These are phyloP conservation scores for Dothiorella sarmentorum DNA, from an alignment of 2,329 filamentous ascomycete species.

Conservation along the genomic window DNA sequence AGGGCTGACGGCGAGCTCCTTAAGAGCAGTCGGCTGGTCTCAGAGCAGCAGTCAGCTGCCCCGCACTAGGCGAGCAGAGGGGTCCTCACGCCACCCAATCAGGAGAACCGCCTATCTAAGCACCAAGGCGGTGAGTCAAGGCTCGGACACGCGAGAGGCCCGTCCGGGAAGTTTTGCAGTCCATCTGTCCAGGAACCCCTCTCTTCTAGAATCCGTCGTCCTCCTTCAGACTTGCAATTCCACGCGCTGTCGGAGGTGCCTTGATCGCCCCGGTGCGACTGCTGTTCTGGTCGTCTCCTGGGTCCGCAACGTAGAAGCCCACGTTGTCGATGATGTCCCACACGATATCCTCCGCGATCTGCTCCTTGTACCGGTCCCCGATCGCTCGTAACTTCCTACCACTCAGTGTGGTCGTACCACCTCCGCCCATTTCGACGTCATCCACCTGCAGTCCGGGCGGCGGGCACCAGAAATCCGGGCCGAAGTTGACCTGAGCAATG, in stretches of 20 bases:
- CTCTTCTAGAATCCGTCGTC: constrained; percentile 17
- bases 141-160: constrained; percentile 2
- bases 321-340: constrained; percentile 95
- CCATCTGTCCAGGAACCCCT: background rate
- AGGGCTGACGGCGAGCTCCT: background rate
- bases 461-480: constrained; percentile 87
- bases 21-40: constrained; percentile 3
- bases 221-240: constrained; percentile 22
- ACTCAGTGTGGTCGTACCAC: constrained; percentile 22
- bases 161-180: background rate
- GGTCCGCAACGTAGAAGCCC: constrained; percentile 78
- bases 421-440: constrained; percentile 31
- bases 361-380: constrained; percentile 79
- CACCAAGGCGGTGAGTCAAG: constrained; percentile 12
- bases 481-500: constrained; percentile 89
- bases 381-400: constrained; percentile 55
- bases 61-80: constrained; percentile 6
- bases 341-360: constrained; percentile 90
- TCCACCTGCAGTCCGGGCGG: constrained; percentile 62
- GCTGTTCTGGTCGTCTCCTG: constrained; percentile 28
- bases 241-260: constrained; percentile 36
- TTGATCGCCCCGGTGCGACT: constrained; percentile 25
- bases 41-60: constrained; percentile 17
- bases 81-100: constrained; percentile 17
- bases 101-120: constrained; percentile 15